Percentiles rank a stretch among this genome's conserved stretches.
phyloP scores from a whole-genome alignment of 169 alveolate species.

The Plasmodium yoelii region DNA sequence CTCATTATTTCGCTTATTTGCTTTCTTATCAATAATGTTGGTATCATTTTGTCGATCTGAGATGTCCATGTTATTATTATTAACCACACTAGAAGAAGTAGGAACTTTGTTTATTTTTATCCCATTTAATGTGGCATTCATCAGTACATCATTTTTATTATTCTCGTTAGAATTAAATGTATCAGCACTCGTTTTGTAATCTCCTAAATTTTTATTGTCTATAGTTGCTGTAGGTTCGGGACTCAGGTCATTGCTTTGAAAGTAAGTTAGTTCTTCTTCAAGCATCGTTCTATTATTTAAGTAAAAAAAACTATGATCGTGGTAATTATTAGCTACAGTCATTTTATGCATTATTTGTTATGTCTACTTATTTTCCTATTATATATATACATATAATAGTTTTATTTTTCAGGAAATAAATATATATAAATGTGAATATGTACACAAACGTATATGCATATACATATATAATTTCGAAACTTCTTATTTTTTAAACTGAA shows the following conservation, averaged over 20 bases:
- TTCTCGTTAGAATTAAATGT: constrained; percentile 7
- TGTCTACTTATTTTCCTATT: background rate
- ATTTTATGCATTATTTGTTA: constrained; percentile 51
- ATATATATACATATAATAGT: background rate
- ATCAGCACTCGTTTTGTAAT: background rate
- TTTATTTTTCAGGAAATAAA: background rate
- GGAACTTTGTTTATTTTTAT: background rate
- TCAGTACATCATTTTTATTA: constrained; percentile 3
- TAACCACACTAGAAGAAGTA: background rate
- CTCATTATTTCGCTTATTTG: constrained; percentile 14
- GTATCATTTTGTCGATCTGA: background rate
- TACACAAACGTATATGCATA: background rate
- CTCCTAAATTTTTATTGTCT: background rate
- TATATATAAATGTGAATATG: background rate
- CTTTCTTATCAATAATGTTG: background rate
- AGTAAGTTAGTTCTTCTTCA: constrained; percentile 20
- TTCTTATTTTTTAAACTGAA: no score
- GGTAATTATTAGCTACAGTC: constrained; percentile 24
- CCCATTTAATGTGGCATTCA: background rate
- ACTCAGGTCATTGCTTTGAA: background rate
- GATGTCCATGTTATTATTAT: constrained; percentile 3
- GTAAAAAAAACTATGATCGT: constrained; percentile 37
- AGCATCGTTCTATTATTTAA: background rate
- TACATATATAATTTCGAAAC: background rate
- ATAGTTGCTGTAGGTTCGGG: background rate